phyloP scores from a whole-genome alignment of 257 asterid species.

The Jacaranda mimosifolia region DNA sequence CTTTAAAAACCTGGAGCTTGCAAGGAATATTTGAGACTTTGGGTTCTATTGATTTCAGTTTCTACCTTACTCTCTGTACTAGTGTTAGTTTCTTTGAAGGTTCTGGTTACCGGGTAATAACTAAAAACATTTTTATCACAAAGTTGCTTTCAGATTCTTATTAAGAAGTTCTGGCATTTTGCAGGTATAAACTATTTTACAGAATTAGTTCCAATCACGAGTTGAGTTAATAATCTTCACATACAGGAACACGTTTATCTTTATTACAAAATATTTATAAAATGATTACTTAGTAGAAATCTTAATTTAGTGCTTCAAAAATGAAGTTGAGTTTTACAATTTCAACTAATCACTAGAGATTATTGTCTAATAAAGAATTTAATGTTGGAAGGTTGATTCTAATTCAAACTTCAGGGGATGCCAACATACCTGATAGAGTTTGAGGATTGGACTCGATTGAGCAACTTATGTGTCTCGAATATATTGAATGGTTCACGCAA shows the following conservation, averaged over 20 bases:
- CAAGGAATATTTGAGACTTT: constrained; percentile 14
- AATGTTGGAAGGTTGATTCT: constrained; percentile 1
- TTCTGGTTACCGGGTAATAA: neutral
- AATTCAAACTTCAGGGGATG: constrained; percentile 1
- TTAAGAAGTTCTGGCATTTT: neutral
- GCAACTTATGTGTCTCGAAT: neutral
- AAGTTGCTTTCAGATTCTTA: neutral
- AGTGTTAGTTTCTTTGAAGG: neutral
- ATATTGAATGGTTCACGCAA: neutral
- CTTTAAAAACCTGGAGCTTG: neutral
- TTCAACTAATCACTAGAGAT: neutral
- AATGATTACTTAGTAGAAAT: neutral
- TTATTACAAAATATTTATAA: neutral
- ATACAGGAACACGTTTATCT: neutral
- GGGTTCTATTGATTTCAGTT: constrained; percentile 5
- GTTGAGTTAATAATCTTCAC: neutral
- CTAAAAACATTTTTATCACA: neutral
- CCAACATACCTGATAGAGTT: neutral
- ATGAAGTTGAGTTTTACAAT: neutral
- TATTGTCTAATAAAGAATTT: neutral
- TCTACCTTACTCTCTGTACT: constrained; percentile 1
- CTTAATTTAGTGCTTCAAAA: neutral
- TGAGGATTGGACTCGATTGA: neutral
- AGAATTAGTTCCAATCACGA: neutral
- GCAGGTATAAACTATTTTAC: neutral